Evolutionary conservation across 1,284 basidiomycete genomes (phyloP).

Genomic region (Ustilago tritici): DNA sequence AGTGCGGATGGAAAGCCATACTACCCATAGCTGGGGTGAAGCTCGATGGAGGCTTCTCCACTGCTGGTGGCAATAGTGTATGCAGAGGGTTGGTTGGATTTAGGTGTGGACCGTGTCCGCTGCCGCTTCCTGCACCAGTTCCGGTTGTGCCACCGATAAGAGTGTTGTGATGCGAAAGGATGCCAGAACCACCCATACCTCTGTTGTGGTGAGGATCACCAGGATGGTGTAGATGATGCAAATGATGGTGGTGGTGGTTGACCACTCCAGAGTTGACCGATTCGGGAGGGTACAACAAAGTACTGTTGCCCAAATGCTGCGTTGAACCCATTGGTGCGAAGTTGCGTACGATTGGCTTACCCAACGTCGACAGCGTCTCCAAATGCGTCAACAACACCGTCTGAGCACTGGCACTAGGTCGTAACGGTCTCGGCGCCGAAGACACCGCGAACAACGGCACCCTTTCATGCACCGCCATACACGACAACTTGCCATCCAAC

Average conservation of each 20-base stretch:
- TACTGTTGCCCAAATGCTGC: conserved; percentile 38
- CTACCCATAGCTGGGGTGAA: conserved; percentile 62
- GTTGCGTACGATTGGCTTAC: conserved; percentile 42
- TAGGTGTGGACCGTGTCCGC: conserved; percentile 19
- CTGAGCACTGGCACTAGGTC: conserved; percentile 39
- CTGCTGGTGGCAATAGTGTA: conserved; percentile 39
- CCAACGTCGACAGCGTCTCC: conserved; percentile 39
- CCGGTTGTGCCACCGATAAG: conserved; percentile 3
- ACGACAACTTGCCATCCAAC: conserved; percentile 73
- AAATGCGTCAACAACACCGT: conserved; percentile 52
- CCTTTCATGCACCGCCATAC: conserved; percentile 87
- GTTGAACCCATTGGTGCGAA: conserved; percentile 42
- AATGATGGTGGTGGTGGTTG: conserved; percentile 39
- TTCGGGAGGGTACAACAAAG: conserved; percentile 35
- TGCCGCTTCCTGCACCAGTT: background rate
- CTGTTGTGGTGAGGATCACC: conserved; percentile 12
- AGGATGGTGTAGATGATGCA: conserved; percentile 30
- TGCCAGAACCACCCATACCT: conserved; percentile 11
- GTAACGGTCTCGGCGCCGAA: conserved; percentile 40
- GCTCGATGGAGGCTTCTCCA: conserved; percentile 28
- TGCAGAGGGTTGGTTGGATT: conserved; percentile 37
- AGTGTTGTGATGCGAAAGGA: conserved; percentile 9
- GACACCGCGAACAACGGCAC: conserved; percentile 83
- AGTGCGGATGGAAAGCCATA: conserved; percentile 67
- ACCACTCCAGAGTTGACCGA: conserved; percentile 27